Conservation (phyloP, 148 eudicot genomes). For the Chenopodium formosanum region DNA sequence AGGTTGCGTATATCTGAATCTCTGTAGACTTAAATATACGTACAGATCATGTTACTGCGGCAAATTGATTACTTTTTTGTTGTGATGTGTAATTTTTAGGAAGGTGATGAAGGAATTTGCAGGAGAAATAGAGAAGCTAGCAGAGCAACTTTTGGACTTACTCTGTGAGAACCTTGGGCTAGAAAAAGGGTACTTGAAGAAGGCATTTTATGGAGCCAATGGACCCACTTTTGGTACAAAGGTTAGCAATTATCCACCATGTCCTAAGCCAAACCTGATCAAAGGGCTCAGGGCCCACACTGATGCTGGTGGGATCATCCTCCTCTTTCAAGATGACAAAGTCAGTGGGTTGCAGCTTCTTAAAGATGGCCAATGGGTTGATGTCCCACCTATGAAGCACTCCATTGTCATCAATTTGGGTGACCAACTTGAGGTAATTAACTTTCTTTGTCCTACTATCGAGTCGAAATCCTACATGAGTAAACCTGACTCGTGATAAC, state of each 20-base stretch:
- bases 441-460: too few relatives aligned
- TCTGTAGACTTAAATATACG: too few relatives aligned
- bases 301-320: slow-evolving; percentile 88
- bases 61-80: neutral
- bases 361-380: slow-evolving; percentile 81
- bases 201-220: slow-evolving; percentile 64
- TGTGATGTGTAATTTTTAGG: slow-evolving; percentile 31
- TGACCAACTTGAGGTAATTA: slow-evolving; percentile 82
- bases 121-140: slow-evolving; percentile 54
- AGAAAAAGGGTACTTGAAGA: slow-evolving; percentile 78
- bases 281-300: slow-evolving; percentile 96
- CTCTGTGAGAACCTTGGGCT: slow-evolving; percentile 88
- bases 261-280: slow-evolving; percentile 80
- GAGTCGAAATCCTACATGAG: too few relatives aligned
- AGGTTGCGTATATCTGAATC: neutral
- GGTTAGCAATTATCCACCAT: slow-evolving; percentile 92
- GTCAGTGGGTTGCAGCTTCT: slow-evolving; percentile 90
- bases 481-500: too few relatives aligned
- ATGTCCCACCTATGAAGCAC: slow-evolving; percentile 88
- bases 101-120: slow-evolving; percentile 84
- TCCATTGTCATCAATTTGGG: slow-evolving; percentile 89
- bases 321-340: slow-evolving; percentile 83
- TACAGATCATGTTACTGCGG: neutral
- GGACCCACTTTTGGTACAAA: slow-evolving; percentile 94
- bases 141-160: slow-evolving; percentile 66